A percentile compares a stretch with the other conserved stretches of the same genome.
phyloP scores from a whole-genome alignment of 768 basidiomycete genomes.

The Coprinellus micaceus region DNA sequence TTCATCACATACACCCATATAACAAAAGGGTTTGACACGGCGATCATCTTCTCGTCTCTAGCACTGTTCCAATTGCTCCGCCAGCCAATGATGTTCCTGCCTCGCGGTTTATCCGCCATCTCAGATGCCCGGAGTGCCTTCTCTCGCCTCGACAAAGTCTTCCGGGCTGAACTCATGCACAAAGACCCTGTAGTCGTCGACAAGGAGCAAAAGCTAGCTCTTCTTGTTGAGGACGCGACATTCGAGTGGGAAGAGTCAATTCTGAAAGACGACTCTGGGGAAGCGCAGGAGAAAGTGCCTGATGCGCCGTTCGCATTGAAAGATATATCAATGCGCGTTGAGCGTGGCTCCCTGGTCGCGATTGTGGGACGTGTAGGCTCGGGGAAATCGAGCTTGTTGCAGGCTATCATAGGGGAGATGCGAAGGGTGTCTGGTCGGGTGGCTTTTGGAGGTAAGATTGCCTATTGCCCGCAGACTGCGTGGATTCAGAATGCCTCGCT shows the following conservation, averaged over 20 bases:
- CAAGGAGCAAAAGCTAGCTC: slow-evolving; percentile 40
- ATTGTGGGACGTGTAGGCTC: slow-evolving; percentile 69
- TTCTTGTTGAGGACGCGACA: slow-evolving; percentile 49
- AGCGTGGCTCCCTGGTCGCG: slow-evolving; percentile 56
- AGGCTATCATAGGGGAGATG: slow-evolving; percentile 73
- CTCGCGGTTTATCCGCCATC: slow-evolving; percentile 56
- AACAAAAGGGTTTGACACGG: slow-evolving; percentile 54
- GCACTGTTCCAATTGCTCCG: slow-evolving; percentile 51
- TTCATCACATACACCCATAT: slow-evolving; percentile 64
- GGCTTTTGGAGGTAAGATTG: slow-evolving; percentile 59
- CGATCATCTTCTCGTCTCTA: slow-evolving; percentile 64
- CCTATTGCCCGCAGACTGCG: slow-evolving; percentile 69
- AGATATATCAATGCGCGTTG: slow-evolving; percentile 49
- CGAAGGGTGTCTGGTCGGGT: slow-evolving; percentile 46
- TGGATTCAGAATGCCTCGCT: slow-evolving; percentile 74
- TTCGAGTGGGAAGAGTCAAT: slow-evolving; percentile 58
- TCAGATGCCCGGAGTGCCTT: slow-evolving; percentile 66
- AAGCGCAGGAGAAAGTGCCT: slow-evolving; percentile 5
- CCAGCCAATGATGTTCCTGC: slow-evolving; percentile 67
- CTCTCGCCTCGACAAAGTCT: slow-evolving; percentile 45
- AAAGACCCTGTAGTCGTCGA: slow-evolving; percentile 43
- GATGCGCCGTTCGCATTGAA: slow-evolving; percentile 46
- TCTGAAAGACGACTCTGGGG: slow-evolving; percentile 7
- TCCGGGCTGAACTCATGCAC: slow-evolving; percentile 51
- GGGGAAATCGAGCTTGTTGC: slow-evolving; percentile 61